A percentile compares a stretch with the other conserved stretches of the same genome.
phyloP scores from a whole-genome alignment of 2,329 filamentous ascomycete species.

The Elsinoe perseae region DNA sequence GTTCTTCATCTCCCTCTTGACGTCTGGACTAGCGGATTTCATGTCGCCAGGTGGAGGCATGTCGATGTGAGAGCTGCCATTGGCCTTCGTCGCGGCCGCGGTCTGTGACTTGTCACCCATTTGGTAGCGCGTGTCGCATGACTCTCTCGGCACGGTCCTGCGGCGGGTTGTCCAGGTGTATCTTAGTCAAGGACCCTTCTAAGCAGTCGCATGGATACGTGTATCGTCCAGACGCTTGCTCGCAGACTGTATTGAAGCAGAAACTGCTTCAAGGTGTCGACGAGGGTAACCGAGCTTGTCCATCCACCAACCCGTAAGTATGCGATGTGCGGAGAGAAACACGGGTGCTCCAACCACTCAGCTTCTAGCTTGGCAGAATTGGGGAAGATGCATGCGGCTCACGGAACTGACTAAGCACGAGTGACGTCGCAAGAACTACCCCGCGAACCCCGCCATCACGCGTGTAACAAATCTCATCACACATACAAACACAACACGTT shows the following conservation, averaged over 20 bases:
- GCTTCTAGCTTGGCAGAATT: neutral
- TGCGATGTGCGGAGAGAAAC: neutral
- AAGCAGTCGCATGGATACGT: neutral
- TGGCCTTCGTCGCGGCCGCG: neutral
- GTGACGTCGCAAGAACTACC: neutral
- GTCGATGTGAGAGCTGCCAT: neutral
- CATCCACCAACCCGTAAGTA: neutral
- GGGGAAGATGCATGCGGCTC: neutral
- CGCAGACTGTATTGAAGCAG: neutral
- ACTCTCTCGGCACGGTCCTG: neutral
- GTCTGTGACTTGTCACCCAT: slow-evolving; percentile 10
- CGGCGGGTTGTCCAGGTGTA: neutral
- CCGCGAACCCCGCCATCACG: neutral
- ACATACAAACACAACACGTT: too few species aligned
- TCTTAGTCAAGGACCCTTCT: neutral
- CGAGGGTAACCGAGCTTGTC: neutral
- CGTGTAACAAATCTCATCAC: neutral
- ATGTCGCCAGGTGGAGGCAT: slow-evolving; percentile 1
- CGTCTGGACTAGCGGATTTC: neutral
- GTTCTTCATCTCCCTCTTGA: slow-evolving; percentile 3
- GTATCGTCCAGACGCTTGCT: neutral
- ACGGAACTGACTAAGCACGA: neutral
- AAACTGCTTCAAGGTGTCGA: neutral
- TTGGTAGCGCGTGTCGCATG: slow-evolving; percentile 12
- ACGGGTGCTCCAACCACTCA: neutral